Evolutionary conservation across 768 basidiomycete species (phyloP).

Genomic region (Tricholomella constricta): DNA sequence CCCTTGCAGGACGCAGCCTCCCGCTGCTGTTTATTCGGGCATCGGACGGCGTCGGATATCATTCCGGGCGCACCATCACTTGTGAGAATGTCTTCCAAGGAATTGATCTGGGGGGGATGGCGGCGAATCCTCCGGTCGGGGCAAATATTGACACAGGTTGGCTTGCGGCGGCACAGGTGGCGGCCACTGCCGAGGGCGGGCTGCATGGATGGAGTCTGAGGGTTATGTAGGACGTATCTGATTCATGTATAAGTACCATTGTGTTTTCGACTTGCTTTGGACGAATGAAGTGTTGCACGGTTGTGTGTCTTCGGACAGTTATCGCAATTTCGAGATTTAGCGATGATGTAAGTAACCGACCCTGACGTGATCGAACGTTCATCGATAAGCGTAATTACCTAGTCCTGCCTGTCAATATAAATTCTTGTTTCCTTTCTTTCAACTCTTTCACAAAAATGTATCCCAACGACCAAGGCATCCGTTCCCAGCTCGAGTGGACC

Average conservation of each 20-base stretch:
- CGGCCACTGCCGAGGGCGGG: slow-evolving; percentile 65
- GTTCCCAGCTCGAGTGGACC: slow-evolving; percentile 92
- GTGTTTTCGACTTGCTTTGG: slow-evolving; percentile 42
- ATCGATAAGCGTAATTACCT: slow-evolving; percentile 19
- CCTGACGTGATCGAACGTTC: slow-evolving; percentile 17
- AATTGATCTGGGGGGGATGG: slow-evolving; percentile 61
- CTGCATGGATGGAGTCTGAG: slow-evolving; percentile 78
- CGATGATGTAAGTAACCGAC: slow-evolving; percentile 6
- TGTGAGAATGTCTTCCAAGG: slow-evolving; percentile 80
- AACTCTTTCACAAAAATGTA: slow-evolving; percentile 45
- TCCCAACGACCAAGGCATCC: slow-evolving; percentile 54
- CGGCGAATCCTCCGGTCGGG: slow-evolving; percentile 46
- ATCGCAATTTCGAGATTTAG: not conserved
- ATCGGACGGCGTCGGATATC: slow-evolving; percentile 85
- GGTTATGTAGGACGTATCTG: slow-evolving; percentile 58
- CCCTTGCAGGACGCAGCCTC: slow-evolving; percentile 69
- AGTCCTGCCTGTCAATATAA: slow-evolving; percentile 5
- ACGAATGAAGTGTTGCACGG: slow-evolving; percentile 13
- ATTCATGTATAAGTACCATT: slow-evolving; percentile 31
- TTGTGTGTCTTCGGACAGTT: not conserved
- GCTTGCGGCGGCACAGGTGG: slow-evolving; percentile 75
- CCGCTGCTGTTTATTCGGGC: slow-evolving; percentile 82
- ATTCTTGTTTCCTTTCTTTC: slow-evolving; percentile 20
- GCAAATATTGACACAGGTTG: slow-evolving; percentile 62
- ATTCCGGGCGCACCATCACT: slow-evolving; percentile 81